phyloP scores from a whole-genome alignment of 1,284 basidiomycete species.

The Cutaneotrichosporon sp. region DNA sequence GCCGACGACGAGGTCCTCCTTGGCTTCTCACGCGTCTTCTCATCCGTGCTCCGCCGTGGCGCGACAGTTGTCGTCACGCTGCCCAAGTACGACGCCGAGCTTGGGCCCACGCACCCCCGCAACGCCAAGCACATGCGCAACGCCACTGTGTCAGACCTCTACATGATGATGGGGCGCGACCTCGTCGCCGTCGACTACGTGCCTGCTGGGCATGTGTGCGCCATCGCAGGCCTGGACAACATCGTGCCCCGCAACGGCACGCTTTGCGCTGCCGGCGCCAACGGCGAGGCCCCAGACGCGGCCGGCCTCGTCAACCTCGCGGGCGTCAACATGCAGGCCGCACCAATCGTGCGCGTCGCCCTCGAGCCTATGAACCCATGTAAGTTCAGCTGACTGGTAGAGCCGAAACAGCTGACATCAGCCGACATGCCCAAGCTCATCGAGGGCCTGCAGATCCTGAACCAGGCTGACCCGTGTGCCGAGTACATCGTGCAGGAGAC shows the following conservation, averaged over 20 bases:
- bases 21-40: constrained; percentile 93
- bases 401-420: constrained; percentile 32
- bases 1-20: constrained; percentile 65
- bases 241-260: constrained; percentile 90
- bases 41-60: constrained; percentile 74
- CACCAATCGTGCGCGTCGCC: constrained; percentile 94
- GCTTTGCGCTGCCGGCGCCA: constrained; percentile 67
- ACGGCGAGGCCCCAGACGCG: constrained; percentile 37
- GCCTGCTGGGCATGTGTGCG: constrained; percentile 94
- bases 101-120: constrained; percentile 66
- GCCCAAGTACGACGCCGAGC: constrained; percentile 80
- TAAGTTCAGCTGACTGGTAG: constrained; percentile 32
- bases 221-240: constrained; percentile 85
- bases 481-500: constrained; percentile 96
- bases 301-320: constrained; percentile 76
- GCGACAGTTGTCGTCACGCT: constrained; percentile 72
- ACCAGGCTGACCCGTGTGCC: constrained; percentile 95
- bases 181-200: constrained; percentile 80
- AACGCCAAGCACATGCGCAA: constrained; percentile 70
- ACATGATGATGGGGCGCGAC: constrained; percentile 98
- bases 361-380: constrained; percentile 80
- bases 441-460: constrained; percentile 81
- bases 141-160: constrained; percentile 73
- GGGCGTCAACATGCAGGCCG: constrained; percentile 67
- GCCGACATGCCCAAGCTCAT: constrained; percentile 93